Evolutionary conservation across 176 grass and related monocot genomes (phyloP).

Genomic region (Chrysopogon serrulatus): DNA sequence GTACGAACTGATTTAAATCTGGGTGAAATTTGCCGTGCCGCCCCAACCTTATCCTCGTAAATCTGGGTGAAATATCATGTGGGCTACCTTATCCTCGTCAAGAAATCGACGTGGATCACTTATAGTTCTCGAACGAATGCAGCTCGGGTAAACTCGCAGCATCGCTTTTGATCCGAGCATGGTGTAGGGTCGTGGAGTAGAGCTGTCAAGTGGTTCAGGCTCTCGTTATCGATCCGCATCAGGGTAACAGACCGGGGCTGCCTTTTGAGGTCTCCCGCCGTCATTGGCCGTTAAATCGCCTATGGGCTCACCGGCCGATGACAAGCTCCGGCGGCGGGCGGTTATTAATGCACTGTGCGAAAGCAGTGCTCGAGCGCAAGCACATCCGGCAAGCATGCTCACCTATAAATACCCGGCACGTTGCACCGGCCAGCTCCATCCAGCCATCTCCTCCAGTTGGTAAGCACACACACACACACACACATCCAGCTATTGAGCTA

Average conservation of each 20-base stretch:
- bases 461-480: not conserved
- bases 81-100: not conserved
- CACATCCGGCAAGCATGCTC: not conserved
- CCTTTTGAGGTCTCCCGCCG: not conserved
- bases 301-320: conserved; percentile 34
- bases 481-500: too few relatives aligned
- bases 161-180: not conserved
- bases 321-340: conserved; percentile 12
- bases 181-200: not conserved
- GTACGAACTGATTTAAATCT: too few relatives aligned
- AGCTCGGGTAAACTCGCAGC: not conserved
- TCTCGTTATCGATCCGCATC: not conserved
- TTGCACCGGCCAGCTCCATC: conserved; percentile 10
- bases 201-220: not conserved
- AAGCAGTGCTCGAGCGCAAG: not conserved
- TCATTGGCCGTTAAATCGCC: conserved; percentile 8
- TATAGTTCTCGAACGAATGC: conserved; percentile 13
- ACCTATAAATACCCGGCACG: conserved; percentile 26
- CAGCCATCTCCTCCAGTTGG: not conserved
- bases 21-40: too few relatives aligned
- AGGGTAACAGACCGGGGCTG: not conserved
- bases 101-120: too few relatives aligned
- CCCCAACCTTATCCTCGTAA: too few relatives aligned
- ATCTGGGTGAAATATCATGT: not conserved
- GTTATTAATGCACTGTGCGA: not conserved